Evolutionary conservation across 2,329 filamentous ascomycete species (phyloP), one percentile per base, ranked within the genome.

Genomic region (Dactylonectria macrodidyma): DNA sequence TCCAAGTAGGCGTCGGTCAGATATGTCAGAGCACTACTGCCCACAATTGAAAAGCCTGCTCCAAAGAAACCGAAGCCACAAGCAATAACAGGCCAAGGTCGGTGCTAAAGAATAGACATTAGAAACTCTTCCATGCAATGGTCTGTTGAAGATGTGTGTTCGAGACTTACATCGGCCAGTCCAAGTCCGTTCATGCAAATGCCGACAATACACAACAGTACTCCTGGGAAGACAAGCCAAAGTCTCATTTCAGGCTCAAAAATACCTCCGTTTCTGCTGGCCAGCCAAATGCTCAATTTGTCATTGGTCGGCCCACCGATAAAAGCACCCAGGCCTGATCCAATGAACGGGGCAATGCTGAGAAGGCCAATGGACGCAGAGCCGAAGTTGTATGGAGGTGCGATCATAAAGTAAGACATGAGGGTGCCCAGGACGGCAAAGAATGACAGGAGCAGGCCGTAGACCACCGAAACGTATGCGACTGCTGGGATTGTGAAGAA

Each of bases 211-310:
- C 78, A 72, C 0, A 76, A 48, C 3, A 82, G 19, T 0, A 78
- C 76, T 1, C 77, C 75, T 3, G 76, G 65, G 6, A 77, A 57
- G 0, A 73, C 64, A 12, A 70, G 68, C 48, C 74, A 83, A 6
- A 84, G 68, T 2, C 83, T 78, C 78, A 83, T 84, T 59, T 85
- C 83, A 0, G 83, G 81, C 67, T 84, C 82, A 56, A 81, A 84
- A 12, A 81, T 77, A 7, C 82, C 82, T 2, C 76, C 75, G 7
- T 83, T 83, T 1, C 78, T 73, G 19, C 73, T 76, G 0, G 83
- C 74, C 12, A 82, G 75, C 57, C 75, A 76, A 8, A 82, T 38
- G 38, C 83, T 81, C 0, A 76, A 79, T 68, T 74, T 75, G 64
- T 85, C 83, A 2, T 80, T 80, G 2, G 84, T 76, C 0, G 81